Base-by-base conservation (phyloP, 495 filamentous ascomycete genomes). In the Lophiotrema nucula region DNA sequence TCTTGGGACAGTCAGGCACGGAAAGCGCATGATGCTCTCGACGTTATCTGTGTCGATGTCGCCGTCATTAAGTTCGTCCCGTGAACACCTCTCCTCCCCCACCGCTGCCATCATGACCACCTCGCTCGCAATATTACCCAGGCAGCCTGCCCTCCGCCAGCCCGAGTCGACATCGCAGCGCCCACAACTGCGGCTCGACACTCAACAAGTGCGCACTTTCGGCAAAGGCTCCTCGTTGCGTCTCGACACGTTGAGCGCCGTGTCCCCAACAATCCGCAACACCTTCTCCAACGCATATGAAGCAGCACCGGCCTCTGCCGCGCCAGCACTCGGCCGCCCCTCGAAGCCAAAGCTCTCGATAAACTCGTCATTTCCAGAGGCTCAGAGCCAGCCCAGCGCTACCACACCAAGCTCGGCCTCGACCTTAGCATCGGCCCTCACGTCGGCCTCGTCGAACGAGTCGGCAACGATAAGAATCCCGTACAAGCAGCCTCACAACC, bases 131-230 rank as follows among this genome's bases (percentile, higher is more conserved):
- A 64, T 74, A 47, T 52, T 72, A 55, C 59, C 72, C 26, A n/a
- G n/a, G n/a, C n/a, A n/a, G n/a, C n/a, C n/a, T n/a, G n/a, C n/a
- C n/a, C 69, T 68, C 13, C 56, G 57, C 19, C 52, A 50, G 50
- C 50, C 47, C 39, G 18, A 54, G 56, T 47, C 23, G 50, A 48
- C 75, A 57, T 77, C 74, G 22, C 84, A 81, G 70, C 77, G 86
- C 70, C 90, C 90, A 1, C 87, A 88, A 73, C 78, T 96, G 62
- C 88, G 86, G 50, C 81, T 96, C 31, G 87, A 95, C 74, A 96
- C 90, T 46, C 74, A 49, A 11, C 65, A 57, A 23, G 23, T 77
- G 22, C 69, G 70, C 13, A 75, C 78, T n/a, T 81, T 79, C 50
- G 79, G 81, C 61, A 77, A 71, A 23, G 80, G 77, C 5, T 74